Conservation (phyloP, 192 early-diverging fungal species). For the Coemansia sp. region DNA sequence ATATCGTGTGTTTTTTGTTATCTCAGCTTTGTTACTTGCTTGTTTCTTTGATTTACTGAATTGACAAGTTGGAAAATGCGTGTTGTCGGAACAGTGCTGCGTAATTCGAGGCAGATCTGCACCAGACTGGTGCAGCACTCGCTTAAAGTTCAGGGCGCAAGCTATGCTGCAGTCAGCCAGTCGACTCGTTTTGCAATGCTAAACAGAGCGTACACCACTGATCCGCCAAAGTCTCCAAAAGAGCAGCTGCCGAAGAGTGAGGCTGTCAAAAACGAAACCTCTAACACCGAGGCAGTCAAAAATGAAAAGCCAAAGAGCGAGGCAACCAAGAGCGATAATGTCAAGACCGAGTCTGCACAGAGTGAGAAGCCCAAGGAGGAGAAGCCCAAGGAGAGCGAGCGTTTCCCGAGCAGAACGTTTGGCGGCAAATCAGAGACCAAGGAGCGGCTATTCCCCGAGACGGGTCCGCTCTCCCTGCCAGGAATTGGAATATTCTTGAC, state of each 20-base stretch:
- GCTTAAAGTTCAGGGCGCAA: neutral
- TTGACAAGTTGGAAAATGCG: slow-evolving; percentile 19
- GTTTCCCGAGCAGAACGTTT: slow-evolving; percentile 6
- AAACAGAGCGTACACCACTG: slow-evolving; percentile 34
- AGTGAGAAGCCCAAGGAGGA: slow-evolving; percentile 13
- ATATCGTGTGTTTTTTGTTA: slow-evolving; percentile 5
- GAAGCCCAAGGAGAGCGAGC: slow-evolving; percentile 1
- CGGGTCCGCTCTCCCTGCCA: slow-evolving; percentile 46
- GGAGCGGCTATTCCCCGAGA: slow-evolving; percentile 29
- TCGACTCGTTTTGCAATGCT: neutral
- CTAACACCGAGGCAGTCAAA: neutral
- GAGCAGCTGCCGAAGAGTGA: neutral
- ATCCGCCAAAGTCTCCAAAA: slow-evolving; percentile 3
- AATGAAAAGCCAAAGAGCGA: slow-evolving; percentile 14
- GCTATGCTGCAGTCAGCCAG: neutral
- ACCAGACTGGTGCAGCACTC: neutral
- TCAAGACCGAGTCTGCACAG: neutral
- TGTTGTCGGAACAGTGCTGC: slow-evolving; percentile 15
- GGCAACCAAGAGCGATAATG: neutral
- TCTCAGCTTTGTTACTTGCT: slow-evolving; percentile 5
- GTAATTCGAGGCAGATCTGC: neutral
- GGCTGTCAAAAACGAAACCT: slow-evolving; percentile 5
- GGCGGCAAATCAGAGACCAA: slow-evolving; percentile 1
- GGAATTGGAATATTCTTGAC: slow-evolving; percentile 56
- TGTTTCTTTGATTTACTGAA: slow-evolving; percentile 5